A percentile compares a stretch with the other conserved stretches of the same genome.
Evolutionary conservation across 768 basidiomycete genomes (phyloP).

Genomic region (Hysterangium stoloniferum): DNA sequence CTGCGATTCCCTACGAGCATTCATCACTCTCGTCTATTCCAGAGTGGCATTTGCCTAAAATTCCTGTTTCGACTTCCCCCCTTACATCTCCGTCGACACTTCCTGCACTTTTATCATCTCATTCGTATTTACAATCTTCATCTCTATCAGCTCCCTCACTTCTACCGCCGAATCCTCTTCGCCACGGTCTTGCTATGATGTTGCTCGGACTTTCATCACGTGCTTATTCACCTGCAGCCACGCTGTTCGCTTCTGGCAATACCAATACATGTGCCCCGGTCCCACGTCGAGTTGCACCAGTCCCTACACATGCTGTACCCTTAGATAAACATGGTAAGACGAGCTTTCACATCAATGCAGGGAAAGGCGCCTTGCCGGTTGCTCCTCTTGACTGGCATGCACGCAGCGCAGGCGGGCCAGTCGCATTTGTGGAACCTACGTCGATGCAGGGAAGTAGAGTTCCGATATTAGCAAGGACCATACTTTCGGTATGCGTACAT

Average conservation of each 20-base stretch:
- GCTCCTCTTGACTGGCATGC: conserved; percentile 19
- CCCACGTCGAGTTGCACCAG: conserved; percentile 55
- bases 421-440: conserved; percentile 48
- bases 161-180: conserved; percentile 46
- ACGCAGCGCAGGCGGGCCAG: conserved; percentile 40
- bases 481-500: conserved; percentile 49
- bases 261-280: conserved; percentile 35
- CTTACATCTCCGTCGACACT: conserved; percentile 30
- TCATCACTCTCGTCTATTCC: conserved; percentile 59
- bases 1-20: conserved; percentile 65
- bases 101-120: conserved; percentile 68
- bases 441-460: conserved; percentile 58
- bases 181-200: conserved; percentile 72
- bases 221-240: conserved; percentile 64
- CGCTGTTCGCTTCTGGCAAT: conserved; percentile 49
- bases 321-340: conserved; percentile 10
- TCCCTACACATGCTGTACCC: conserved; percentile 55
- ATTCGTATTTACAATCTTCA: conserved; percentile 39
- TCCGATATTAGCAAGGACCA: conserved; percentile 56
- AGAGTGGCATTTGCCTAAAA: conserved; percentile 59
- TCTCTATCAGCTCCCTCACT: conserved; percentile 49
- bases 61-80: conserved; percentile 24
- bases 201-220: conserved; percentile 43
- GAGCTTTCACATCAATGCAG: neutral
- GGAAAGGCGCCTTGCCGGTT: conserved; percentile 18